Evolutionary conservation across 495 filamentous ascomycete genomes (phyloP).

Genomic region (Aspergillus incahuasiensis): DNA sequence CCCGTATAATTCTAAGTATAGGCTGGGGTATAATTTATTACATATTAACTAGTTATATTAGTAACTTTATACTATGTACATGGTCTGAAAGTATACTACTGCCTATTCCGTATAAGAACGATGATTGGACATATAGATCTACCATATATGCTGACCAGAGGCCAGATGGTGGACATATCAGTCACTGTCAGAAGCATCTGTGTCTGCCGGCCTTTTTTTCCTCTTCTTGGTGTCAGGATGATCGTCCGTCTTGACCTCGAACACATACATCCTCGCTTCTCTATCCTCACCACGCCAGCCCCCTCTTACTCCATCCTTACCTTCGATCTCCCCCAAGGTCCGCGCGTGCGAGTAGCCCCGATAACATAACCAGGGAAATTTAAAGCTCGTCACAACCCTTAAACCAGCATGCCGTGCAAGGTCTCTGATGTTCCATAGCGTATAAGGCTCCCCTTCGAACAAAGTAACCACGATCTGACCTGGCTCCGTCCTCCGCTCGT

Average conservation of each 20-base stretch:
- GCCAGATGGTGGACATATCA: no score
- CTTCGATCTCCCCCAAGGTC: slow-evolving; percentile 75
- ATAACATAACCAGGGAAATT: slow-evolving; percentile 69
- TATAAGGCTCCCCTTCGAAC: slow-evolving; percentile 91
- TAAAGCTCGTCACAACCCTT: slow-evolving; percentile 69
- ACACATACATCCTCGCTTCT: slow-evolving; percentile 70
- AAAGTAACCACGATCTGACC: slow-evolving; percentile 79
- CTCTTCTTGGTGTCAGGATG: slow-evolving; percentile 10
- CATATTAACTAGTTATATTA: no score
- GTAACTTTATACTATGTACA: no score
- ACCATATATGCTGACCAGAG: no score
- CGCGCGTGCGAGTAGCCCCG: slow-evolving; percentile 83
- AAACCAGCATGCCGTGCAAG: slow-evolving; percentile 76
- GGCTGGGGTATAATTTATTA: no score
- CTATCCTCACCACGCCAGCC: slow-evolving; percentile 80
- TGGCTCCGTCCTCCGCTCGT: slow-evolving; percentile 23
- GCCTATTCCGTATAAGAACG: no score
- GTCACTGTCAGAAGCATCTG: slow-evolving; percentile 41
- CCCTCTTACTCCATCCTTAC: slow-evolving; percentile 47
- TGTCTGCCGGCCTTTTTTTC: slow-evolving; percentile 40
- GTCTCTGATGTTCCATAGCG: slow-evolving; percentile 88
- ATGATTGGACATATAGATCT: no score
- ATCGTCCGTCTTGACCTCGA: slow-evolving; percentile 59
- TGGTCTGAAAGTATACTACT: no score
- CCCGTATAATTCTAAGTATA: no score